Evolutionary conservation across 352 stramenopile species (phyloP).

Genomic region (Phytopythium aichiense): DNA sequence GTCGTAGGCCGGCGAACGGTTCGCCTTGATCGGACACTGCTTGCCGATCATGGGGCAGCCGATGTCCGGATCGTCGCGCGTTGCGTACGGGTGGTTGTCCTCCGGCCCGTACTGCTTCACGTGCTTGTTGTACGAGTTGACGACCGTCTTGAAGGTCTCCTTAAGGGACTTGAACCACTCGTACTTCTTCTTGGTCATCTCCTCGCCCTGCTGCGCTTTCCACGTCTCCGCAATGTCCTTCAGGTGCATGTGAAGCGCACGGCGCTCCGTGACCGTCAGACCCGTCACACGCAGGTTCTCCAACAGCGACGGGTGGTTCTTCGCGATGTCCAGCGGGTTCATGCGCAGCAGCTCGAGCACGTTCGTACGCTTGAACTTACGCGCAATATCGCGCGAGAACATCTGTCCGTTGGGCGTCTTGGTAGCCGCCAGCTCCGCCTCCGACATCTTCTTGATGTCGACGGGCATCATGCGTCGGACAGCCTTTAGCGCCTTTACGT

Average conservation of each 20-base stretch:
- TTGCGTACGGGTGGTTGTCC: constrained; percentile 87
- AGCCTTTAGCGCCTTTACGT: constrained; percentile 84
- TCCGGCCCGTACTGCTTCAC: constrained; percentile 88
- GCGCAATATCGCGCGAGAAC: constrained; percentile 73
- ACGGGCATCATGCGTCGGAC: constrained; percentile 92
- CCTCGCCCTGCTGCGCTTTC: constrained; percentile 87
- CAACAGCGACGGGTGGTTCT: constrained; percentile 87
- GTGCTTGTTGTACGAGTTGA: constrained; percentile 89
- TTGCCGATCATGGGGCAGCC: constrained; percentile 88
- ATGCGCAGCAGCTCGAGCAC: constrained; percentile 87
- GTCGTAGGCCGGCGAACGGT: constrained; percentile 68
- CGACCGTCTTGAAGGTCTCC: constrained; percentile 90
- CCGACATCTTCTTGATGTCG: constrained; percentile 89
- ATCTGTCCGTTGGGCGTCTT: constrained; percentile 72
- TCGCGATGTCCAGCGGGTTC: constrained; percentile 82
- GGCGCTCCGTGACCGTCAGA: constrained; percentile 88
- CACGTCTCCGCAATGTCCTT: constrained; percentile 79
- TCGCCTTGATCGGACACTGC: constrained; percentile 88
- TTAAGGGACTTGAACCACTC: constrained; percentile 92
- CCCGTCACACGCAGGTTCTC: constrained; percentile 90
- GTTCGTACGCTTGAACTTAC: constrained; percentile 93
- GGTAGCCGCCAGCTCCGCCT: constrained; percentile 71
- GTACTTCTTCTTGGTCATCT: constrained; percentile 91
- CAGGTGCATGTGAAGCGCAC: constrained; percentile 87
- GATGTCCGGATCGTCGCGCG: constrained; percentile 75